These are phyloP conservation scores for Daldinia vernicosa DNA, from an alignment of 495 filamentous ascomycete species.

Conservation along the genomic window DNA sequence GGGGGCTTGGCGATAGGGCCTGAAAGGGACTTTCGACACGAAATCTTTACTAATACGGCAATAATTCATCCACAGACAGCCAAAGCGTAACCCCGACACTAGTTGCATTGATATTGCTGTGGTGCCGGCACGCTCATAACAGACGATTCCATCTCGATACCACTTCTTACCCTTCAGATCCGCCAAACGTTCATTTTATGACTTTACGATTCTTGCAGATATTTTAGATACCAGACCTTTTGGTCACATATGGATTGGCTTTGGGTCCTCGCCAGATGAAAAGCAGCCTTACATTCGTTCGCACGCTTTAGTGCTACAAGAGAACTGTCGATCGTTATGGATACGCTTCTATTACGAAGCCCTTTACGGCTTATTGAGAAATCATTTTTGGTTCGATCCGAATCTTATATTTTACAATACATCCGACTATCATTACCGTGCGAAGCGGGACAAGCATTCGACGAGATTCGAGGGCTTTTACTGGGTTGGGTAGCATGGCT, in stretches of 20 bases:
- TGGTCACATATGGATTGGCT: slow-evolving; percentile 32
- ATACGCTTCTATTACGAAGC: slow-evolving; percentile 12
- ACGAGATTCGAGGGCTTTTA: slow-evolving; percentile 16
- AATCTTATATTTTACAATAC: slow-evolving; percentile 8
- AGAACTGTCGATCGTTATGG: slow-evolving; percentile 29
- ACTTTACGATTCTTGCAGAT: slow-evolving; percentile 43
- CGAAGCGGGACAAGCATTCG: slow-evolving; percentile 3
- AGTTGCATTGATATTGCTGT: slow-evolving; percentile 19
- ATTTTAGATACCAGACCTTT: slow-evolving; percentile 41
- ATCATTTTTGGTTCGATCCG: slow-evolving; percentile 2
- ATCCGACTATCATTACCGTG: slow-evolving; percentile 12
- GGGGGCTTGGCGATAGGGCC: background rate
- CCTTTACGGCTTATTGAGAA: background rate
- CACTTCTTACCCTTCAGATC: slow-evolving; percentile 12
- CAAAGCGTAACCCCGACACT: slow-evolving; percentile 17
- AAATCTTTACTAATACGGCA: slow-evolving; percentile 3
- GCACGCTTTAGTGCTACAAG: slow-evolving; percentile 11
- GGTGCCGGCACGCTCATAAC: slow-evolving; percentile 1
- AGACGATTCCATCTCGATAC: slow-evolving; percentile 20
- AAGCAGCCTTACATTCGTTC: slow-evolving; percentile 31
- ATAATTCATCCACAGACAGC: background rate
- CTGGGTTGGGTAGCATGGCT: slow-evolving; percentile 14
- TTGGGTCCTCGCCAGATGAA: slow-evolving; percentile 31
- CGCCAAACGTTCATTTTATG: slow-evolving; percentile 33
- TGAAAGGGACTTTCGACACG: background rate